These are phyloP conservation scores for Cladosporium cucumerinum DNA, from an alignment of 2,329 filamentous ascomycete species.

Conservation along the genomic window DNA sequence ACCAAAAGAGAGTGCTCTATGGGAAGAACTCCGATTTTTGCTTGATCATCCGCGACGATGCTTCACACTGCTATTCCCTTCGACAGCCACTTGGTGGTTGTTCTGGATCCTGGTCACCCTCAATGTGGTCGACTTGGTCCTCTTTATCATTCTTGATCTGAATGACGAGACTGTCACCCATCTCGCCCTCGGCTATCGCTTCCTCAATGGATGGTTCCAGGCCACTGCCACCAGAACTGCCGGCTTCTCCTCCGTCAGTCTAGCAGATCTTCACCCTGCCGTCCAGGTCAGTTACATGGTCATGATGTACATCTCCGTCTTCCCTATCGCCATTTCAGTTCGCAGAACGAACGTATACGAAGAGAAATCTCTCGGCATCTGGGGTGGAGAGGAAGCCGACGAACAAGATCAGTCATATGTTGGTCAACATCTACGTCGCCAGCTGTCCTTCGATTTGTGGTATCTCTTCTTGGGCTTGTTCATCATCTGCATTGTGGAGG, in stretches of 20 bases:
- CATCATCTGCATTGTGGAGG: constrained; percentile 86
- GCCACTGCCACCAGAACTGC: constrained; percentile 86
- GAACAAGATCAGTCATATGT: constrained; percentile 73
- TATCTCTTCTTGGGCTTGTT: constrained; percentile 93
- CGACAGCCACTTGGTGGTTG: constrained; percentile 90
- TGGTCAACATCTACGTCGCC: constrained; percentile 82
- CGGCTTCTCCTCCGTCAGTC: constrained; percentile 78
- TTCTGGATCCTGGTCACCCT: constrained; percentile 79
- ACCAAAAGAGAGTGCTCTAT: constrained; percentile 65
- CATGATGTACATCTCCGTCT: constrained; percentile 99
- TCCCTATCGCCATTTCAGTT: constrained; percentile 92
- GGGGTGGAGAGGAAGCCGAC: constrained; percentile 51
- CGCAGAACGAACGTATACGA: constrained; percentile 95
- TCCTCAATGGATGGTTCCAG: constrained; percentile 87
- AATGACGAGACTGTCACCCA: constrained; percentile 65
- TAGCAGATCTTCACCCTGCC: constrained; percentile 77
- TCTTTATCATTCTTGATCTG: constrained; percentile 90
- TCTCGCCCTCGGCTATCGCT: constrained; percentile 68
- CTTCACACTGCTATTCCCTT: constrained; percentile 91
- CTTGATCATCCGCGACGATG: constrained; percentile 93
- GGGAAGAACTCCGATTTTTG: constrained; percentile 87
- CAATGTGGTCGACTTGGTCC: constrained; percentile 80
- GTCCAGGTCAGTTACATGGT: constrained; percentile 92
- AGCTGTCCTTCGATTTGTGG: constrained; percentile 97
- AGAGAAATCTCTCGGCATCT: constrained; percentile 79